Conservation (phyloP, 2,329 filamentous ascomycete species). For the Drechslerella dactyloides region DNA sequence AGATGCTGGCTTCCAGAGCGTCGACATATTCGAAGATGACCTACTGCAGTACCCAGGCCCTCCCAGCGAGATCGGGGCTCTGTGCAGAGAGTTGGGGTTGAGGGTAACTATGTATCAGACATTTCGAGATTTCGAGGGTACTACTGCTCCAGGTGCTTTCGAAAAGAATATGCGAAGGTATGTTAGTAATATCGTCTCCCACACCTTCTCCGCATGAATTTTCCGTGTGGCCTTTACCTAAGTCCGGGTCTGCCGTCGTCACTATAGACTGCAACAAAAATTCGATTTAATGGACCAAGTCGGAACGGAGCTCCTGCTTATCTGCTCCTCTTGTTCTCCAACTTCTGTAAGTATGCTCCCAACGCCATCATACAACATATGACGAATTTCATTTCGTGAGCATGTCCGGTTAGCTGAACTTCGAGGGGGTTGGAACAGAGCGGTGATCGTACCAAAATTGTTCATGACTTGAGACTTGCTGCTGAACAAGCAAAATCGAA, state of each 20-base stretch:
- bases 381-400: background rate
- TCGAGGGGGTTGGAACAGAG: conserved; percentile 39
- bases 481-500: conserved; percentile 50
- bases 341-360: conserved; percentile 45
- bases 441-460: conserved; percentile 51
- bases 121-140: conserved; percentile 52
- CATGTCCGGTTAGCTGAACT: conserved; percentile 37
- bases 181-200: conserved; percentile 27
- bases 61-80: conserved; percentile 47
- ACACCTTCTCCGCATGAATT: conserved; percentile 29
- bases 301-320: conserved; percentile 50
- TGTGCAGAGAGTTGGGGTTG: conserved; percentile 52
- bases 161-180: conserved; percentile 51
- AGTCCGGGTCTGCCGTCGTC: conserved; percentile 1
- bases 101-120: conserved; percentile 52
- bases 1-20: conserved; percentile 50
- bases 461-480: conserved; percentile 51
- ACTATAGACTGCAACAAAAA: conserved; percentile 49
- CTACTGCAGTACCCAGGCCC: conserved; percentile 50
- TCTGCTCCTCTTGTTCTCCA: conserved; percentile 52
- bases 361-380: conserved; percentile 1
- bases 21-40: conserved; percentile 53
- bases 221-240: conserved; percentile 35
- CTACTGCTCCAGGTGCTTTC: conserved; percentile 49
- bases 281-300: conserved; percentile 52